Base-by-base conservation (phyloP, 2,329 filamentous ascomycete species). In the Helotiales sp. region DNA sequence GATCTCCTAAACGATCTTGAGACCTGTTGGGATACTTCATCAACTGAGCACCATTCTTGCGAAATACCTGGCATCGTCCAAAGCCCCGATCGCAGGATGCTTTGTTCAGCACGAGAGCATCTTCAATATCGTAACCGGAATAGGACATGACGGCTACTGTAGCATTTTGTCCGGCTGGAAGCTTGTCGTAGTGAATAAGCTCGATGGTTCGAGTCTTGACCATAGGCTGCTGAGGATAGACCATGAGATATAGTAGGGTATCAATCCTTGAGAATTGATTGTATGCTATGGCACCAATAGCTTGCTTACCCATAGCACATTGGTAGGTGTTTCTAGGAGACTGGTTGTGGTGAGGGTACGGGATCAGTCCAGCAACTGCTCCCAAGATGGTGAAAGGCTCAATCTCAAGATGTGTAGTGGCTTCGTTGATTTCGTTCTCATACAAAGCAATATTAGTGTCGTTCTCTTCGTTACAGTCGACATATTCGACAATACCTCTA, bases 291-390 rank as follows among this genome's bases (percentile, higher is more conserved):
- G 93, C 93, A 31, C 95, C 95, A 72, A 99, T 98, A 36, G 95
- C 95, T 89, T 99, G 95, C 77, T 99, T 99, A 83, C 95, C 95
- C 95, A 99, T 99, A 76, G 95, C 95, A 77, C 93, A 97, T 80
- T 98, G 93, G 71, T 99, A 99, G 0, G 95, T 99, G 72, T 99
- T 99, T 81, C 95, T 84, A 9, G 95, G 95, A 15, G 96, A 99
- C 74, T 99, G 95, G 75, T 99, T 99, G 79, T 99, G 95, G 73
- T 99, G 95, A 8, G 95, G 95, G 70, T 98, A 99, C 4, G 95
- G 95, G 72, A 99, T 99, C 34, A 99, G 80, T 42, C 95, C 95
- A 36, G 95, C 95, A 25, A 99, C 95, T 47, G 95, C 95, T 25
- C 95, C 95, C 13, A 99, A 83, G 50, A 99, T 88, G 1, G 95